Percentiles rank a stretch among this genome's conserved stretches.
These are phyloP conservation scores for Theileria equi DNA, from an alignment of 169 alveolate genomes.

Conservation along the genomic window DNA sequence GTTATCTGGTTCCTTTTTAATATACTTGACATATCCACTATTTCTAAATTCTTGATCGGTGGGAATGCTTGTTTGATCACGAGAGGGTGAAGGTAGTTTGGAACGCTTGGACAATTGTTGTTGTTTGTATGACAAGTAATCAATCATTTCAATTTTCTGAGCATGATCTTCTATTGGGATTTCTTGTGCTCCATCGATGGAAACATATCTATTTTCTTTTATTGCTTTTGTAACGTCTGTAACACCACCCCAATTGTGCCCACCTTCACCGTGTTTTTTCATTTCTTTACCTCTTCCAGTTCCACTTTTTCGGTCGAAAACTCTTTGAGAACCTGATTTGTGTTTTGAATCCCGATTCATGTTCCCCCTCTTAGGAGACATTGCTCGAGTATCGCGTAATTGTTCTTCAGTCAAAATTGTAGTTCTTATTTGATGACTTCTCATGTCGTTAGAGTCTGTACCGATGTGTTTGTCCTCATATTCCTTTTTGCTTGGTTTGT, in stretches of 20 bases:
- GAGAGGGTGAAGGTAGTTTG: constrained; percentile 3
- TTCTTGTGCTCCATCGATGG: not conserved
- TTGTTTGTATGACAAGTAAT: constrained; percentile 7
- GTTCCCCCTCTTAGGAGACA: not conserved
- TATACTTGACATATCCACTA: constrained; percentile 22
- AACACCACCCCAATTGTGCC: constrained; percentile 42
- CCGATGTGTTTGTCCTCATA: too few relatives aligned
- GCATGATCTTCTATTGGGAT: not conserved
- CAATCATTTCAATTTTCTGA: constrained; percentile 12
- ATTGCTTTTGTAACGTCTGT: constrained; percentile 2
- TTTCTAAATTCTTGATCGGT: constrained; percentile 24
- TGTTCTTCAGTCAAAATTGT: constrained; percentile 12
- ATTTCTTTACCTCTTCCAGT: constrained; percentile 44
- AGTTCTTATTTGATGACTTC: too few relatives aligned
- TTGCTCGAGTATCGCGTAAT: constrained; percentile 10
- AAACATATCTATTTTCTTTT: not conserved
- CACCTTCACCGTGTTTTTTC: constrained; percentile 42
- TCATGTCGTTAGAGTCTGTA: too few relatives aligned
- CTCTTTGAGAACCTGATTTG: constrained; percentile 15
- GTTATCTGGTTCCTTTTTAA: constrained; percentile 5
- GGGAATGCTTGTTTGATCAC: not conserved
- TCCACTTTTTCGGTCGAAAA: constrained; percentile 24
- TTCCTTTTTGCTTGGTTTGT: too few relatives aligned
- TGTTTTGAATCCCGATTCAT: not conserved
- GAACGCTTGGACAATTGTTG: constrained; percentile 6